Evolutionary conservation across 2,329 filamentous ascomycete genomes (phyloP), one percentile per base, ranked within the genome.

Genomic region (Pyricularia pennisetigena): DNA sequence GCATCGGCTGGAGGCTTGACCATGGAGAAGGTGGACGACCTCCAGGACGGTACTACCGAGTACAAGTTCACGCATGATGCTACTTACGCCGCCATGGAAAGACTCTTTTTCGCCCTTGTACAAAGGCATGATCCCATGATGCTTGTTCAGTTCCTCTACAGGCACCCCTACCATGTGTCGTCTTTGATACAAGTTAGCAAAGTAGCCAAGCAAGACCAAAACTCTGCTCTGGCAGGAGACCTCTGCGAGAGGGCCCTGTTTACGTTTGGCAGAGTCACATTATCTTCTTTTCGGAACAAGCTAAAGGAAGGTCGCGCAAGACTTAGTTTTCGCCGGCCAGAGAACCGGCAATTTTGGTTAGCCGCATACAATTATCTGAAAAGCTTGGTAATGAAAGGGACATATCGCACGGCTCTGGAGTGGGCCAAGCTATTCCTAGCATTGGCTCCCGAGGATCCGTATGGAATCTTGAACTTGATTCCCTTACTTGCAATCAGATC

Each of bases 301-400:
- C 79, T 99, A 6, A 86, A 90, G 68, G 85, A 89, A 74, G 95
- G 95, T 41, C 88, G 88, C 72, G 94, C 93, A 6, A 86, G 92
- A 20, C 80, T 99, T 10, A 88, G 94, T 74, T 98, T 97, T 75
- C 79, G 84, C 24, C 84, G 92, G 54, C 89, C 90, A 0, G 94
- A 97, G 76, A 98, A 98, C 76, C 86, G 95, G 62, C 94, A 98
- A 77, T 88, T 99, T 71, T 97, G 92, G 89, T 86, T 98, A 49
- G 91, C 93, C 1, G 91, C 89, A 9, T 97, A 93, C 82, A 88
- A 94, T 72, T 97, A 97, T 74, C 90, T 98, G 73, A 87, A 86
- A 72, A 95, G 92, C 72, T 82, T 99, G 26, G 85, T 93, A 20
- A 89, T 93, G 79, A 94, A 96, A 73, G 93, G 94, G n/a, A 97